Conservation (phyloP, 768 basidiomycete species). For the Russula ochroleuca region DNA sequence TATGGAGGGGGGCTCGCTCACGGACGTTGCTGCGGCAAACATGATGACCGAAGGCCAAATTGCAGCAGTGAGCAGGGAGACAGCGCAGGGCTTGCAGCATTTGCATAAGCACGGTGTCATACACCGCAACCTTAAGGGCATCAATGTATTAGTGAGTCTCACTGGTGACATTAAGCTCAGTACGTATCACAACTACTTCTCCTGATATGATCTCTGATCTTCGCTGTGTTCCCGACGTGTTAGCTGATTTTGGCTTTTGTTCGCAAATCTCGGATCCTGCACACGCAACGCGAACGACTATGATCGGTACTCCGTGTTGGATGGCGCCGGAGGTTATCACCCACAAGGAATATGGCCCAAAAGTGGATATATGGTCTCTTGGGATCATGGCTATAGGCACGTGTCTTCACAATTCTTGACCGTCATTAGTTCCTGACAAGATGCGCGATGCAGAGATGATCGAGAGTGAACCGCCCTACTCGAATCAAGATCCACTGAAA, state of each 20-base stretch:
- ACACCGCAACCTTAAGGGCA: conserved; percentile 98
- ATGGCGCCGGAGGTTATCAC: conserved; percentile 99
- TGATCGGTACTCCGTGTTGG: conserved; percentile 99
- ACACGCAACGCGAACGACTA: conserved; percentile 89
- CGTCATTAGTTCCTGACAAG: conserved; percentile 6
- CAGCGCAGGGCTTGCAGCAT: conserved; percentile 89
- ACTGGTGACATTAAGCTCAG: conserved; percentile 97
- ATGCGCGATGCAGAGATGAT: conserved; percentile 73
- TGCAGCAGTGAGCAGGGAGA: conserved; percentile 92
- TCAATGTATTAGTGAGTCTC: conserved; percentile 91
- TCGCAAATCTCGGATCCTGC: conserved; percentile 85
- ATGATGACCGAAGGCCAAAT: conserved; percentile 99
- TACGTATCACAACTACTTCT: conserved; percentile 42
- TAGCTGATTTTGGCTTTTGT: conserved; percentile 98
- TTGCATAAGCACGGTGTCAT: conserved; percentile 95
- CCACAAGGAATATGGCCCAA: conserved; percentile 94
- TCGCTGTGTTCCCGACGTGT: too few species aligned
- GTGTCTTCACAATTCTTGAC: conserved; percentile 26
- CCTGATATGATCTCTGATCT: not conserved
- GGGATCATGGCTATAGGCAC: conserved; percentile 95
- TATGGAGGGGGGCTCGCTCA: conserved; percentile 95
- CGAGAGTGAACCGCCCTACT: conserved; percentile 93
- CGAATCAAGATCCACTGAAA: conserved; percentile 95
- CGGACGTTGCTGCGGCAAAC: conserved; percentile 94
- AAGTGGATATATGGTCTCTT: conserved; percentile 97